Evolutionary conservation across 164 flowering plant species (phyloP), one percentile per base, ranked within the genome.

Genomic region (Hamamelis virginiana): DNA sequence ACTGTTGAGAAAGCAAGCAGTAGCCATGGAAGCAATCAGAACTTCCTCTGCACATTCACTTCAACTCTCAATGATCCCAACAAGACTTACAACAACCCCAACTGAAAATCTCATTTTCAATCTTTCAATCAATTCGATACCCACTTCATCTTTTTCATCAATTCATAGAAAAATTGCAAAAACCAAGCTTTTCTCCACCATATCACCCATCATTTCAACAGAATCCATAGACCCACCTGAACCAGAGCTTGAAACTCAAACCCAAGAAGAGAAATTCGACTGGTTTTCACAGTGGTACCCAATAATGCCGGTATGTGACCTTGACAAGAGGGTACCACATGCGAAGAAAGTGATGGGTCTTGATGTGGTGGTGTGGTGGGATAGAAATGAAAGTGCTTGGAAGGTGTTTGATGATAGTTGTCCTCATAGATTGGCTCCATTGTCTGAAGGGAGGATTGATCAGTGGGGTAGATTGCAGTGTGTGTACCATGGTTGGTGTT

Each of bases 401-500:
- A 87, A 86, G 74, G 98, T 94, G 61, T 86, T 92, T 67, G 88
- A 88, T 59, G 97, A 94, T 75, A 18, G 68, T 56, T 94, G 98
- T 74, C 97, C 98, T n/a, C 98, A 94, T 73, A 77, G 98, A 38
- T 74, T 91, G 79, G 98, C 98, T 25, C 98, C 97, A 0, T 74
- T 95, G 56, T 92, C 97, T 3, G 97, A 95, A 72, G 98, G 98
- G 1, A 75, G 94, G 75, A 87, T 94, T 55, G 98, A 91, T 79
- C 87, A 85, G 66, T 86, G 88, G 90, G 97, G 97, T 0, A 79
- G 97, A 68, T 69, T 95, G 82, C 98, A 95, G 76, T 95, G 98
- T 74, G 97, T 89, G 46, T 92, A 95, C 74, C 98, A 95, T 77
- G 98, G 97, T 5, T 91, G 97, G 98, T 95, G 97, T 65, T 94